Percentiles rank a stretch among this genome's conserved stretches.
phyloP scores from a whole-genome alignment of 305 asterid species.

The Fraxinus angustifolia region DNA sequence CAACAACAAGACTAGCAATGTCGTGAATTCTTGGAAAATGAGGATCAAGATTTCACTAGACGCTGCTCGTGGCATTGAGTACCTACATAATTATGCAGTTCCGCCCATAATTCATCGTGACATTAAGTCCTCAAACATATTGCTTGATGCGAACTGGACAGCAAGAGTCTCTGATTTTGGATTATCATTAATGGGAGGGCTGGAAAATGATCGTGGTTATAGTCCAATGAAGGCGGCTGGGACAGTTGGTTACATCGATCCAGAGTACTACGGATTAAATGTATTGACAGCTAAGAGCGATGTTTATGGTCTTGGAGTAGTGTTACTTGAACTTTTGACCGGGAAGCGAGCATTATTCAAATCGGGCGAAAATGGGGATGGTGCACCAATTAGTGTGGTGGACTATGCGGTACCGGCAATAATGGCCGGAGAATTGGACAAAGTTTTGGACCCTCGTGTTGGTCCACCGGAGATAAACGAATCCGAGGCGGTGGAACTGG shows the following conservation, averaged over 20 bases:
- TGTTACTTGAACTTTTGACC: conserved; percentile 63
- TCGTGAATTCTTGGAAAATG: conserved; percentile 73
- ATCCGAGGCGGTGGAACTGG: conserved; percentile 80
- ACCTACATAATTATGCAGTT: conserved; percentile 76
- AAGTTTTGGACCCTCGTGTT: conserved; percentile 56
- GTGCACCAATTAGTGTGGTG: conserved; percentile 50
- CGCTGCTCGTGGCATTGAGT: conserved; percentile 83
- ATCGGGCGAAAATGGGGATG: conserved; percentile 36
- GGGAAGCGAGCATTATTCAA: conserved; percentile 76
- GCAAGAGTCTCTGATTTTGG: conserved; percentile 88
- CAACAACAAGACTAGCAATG: conserved; percentile 47
- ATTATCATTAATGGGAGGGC: conserved; percentile 51
- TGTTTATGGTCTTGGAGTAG: conserved; percentile 78
- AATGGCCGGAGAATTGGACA: conserved; percentile 52
- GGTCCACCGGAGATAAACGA: conserved; percentile 53
- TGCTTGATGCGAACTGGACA: conserved; percentile 61
- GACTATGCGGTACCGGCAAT: conserved; percentile 69
- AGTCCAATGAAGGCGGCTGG: conserved; percentile 72
- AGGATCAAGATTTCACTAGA: conserved; percentile 74
- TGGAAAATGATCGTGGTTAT: conserved; percentile 34
- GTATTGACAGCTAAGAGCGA: conserved; percentile 81
- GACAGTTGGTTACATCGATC: conserved; percentile 81
- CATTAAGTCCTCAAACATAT: conserved; percentile 73
- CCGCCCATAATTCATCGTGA: conserved; percentile 86
- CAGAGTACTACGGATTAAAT: conserved; percentile 68